Percentiles rank a stretch among this genome's conserved stretches.
phyloP scores from a whole-genome alignment of 768 basidiomycete species.

The Paxillus ammoniavirescens region DNA sequence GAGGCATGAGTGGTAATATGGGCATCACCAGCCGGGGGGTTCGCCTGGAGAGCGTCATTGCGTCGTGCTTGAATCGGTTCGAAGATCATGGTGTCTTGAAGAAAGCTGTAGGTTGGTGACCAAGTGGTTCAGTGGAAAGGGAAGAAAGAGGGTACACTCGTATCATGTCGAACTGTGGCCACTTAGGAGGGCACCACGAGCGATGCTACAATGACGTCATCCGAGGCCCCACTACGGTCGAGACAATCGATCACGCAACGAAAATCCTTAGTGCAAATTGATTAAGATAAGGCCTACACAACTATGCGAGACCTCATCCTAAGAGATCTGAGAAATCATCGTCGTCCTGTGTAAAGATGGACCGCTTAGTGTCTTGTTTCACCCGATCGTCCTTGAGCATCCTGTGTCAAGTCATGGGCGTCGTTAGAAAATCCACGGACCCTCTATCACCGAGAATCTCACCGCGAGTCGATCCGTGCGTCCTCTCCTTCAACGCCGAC shows the following conservation, averaged over 20 bases:
- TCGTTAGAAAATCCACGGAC: background rate
- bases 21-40: slow-evolving; percentile 35
- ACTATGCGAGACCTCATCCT: slow-evolving; percentile 21
- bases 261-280: background rate
- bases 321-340: slow-evolving; percentile 51
- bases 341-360: slow-evolving; percentile 52
- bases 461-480: slow-evolving; percentile 84
- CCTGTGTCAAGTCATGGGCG: slow-evolving; percentile 35
- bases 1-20: slow-evolving; percentile 47
- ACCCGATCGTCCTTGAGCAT: slow-evolving; percentile 89
- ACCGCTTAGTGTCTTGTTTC: slow-evolving; percentile 48
- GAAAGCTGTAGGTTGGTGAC: background rate
- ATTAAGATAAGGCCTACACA: background rate
- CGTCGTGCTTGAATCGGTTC: slow-evolving; percentile 2
- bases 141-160: too few relatives aligned
- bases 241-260: too few relatives aligned
- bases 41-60: slow-evolving; percentile 33
- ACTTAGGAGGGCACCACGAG: too few relatives aligned
- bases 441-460: slow-evolving; percentile 20
- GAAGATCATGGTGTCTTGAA: slow-evolving; percentile 19
- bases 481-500: slow-evolving; percentile 91
- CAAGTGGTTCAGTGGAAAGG: too few relatives aligned
- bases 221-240: too few relatives aligned
- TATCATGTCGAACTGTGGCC: too few relatives aligned
- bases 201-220: too few relatives aligned